Evolutionary conservation across 176 grass and related monocot species (phyloP).

Genomic region (Carex littledalei): DNA sequence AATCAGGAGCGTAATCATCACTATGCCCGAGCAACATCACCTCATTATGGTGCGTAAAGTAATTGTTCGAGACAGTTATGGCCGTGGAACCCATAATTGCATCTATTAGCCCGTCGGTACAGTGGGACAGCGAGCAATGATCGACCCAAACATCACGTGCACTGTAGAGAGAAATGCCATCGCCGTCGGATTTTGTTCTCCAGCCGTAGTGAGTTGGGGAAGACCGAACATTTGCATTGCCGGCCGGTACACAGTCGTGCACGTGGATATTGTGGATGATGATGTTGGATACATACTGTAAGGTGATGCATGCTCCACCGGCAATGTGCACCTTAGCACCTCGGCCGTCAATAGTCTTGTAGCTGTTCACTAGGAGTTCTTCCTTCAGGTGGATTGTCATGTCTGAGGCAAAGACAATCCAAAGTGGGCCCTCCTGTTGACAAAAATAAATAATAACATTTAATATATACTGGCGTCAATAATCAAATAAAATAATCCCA

Average conservation of each 20-base stretch:
- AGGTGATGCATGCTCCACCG: constrained; percentile 90
- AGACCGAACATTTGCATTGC: constrained; percentile 63
- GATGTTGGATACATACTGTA: constrained; percentile 80
- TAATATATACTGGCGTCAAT: neutral
- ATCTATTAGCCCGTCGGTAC: constrained; percentile 79
- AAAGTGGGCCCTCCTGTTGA: constrained; percentile 61
- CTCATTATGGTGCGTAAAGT: constrained; percentile 86
- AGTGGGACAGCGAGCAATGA: constrained; percentile 81
- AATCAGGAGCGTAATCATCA: constrained; percentile 68
- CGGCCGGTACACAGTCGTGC: constrained; percentile 70
- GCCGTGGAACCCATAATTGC: constrained; percentile 80
- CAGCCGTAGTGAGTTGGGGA: constrained; percentile 79
- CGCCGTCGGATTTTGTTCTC: constrained; percentile 67
- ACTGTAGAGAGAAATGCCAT: constrained; percentile 83
- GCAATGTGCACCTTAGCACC: constrained; percentile 61
- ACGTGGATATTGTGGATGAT: constrained; percentile 92
- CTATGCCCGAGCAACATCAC: constrained; percentile 88
- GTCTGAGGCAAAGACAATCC: constrained; percentile 85
- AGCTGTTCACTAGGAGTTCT: constrained; percentile 92
- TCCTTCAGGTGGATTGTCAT: constrained; percentile 76
- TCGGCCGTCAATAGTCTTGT: constrained; percentile 85
- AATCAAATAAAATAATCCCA: neutral
- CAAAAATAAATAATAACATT: neutral
- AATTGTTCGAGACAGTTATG: constrained; percentile 83
- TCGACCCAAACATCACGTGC: constrained; percentile 76